phyloP scores from a whole-genome alignment of 163 green algal genomes.

The Scenedesmus sp. region DNA sequence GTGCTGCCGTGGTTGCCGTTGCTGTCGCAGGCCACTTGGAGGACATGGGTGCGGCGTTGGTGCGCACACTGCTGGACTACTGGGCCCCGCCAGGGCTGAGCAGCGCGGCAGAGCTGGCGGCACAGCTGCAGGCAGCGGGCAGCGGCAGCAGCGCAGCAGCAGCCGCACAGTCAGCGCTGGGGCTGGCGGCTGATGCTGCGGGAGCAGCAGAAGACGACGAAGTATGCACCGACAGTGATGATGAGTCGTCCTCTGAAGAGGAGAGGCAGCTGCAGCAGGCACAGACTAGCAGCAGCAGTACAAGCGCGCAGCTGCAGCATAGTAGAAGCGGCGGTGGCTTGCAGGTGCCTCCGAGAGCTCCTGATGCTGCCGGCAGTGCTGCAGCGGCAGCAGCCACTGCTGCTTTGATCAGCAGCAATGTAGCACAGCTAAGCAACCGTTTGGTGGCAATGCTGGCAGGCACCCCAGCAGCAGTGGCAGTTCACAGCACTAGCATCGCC shows the following conservation, averaged over 20 bases:
- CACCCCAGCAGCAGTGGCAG: neutral
- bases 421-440: constrained; percentile 28
- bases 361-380: constrained; percentile 8
- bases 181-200: neutral
- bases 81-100: constrained; percentile 62
- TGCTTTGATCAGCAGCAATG: constrained; percentile 13
- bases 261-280: neutral
- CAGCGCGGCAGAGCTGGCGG: constrained; percentile 26
- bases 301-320: constrained; percentile 11
- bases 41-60: constrained; percentile 65
- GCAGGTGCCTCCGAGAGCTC: neutral
- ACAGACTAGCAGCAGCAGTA: neutral
- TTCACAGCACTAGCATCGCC: neutral
- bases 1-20: neutral
- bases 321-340: neutral
- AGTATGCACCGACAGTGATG: constrained; percentile 66
- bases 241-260: constrained; percentile 63
- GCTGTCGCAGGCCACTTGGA: constrained; percentile 62
- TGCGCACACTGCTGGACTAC: constrained; percentile 69
- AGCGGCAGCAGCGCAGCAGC: constrained; percentile 14
- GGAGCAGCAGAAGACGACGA: constrained; percentile 53
- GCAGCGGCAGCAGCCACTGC: neutral
- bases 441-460: constrained; percentile 10
- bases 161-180: neutral
- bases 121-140: constrained; percentile 10